Percentiles rank a stretch among this genome's conserved stretches.
phyloP scores from a whole-genome alignment of 1,284 basidiomycete species.

The Volvariella surrecta region DNA sequence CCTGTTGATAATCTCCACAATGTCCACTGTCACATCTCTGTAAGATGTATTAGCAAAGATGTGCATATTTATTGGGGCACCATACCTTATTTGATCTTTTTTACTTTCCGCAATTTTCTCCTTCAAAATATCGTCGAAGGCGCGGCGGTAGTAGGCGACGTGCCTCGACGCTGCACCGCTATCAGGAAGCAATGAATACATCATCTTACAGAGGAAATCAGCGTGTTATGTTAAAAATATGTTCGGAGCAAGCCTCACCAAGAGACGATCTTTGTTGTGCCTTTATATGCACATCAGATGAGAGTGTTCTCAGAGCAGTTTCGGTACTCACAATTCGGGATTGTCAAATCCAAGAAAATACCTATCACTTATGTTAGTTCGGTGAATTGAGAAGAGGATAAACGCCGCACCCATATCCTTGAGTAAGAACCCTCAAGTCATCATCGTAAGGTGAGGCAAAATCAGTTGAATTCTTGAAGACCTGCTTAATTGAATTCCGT shows the following conservation, averaged over 20 bases:
- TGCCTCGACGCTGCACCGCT: constrained; percentile 12
- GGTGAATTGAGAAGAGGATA: not conserved
- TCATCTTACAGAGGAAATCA: constrained; percentile 8
- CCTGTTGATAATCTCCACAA: constrained; percentile 18
- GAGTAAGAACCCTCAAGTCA: constrained; percentile 13
- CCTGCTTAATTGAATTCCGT: constrained; percentile 19
- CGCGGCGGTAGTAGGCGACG: constrained; percentile 3
- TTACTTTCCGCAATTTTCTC: not conserved
- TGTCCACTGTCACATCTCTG: constrained; percentile 10
- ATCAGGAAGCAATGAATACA: constrained; percentile 17
- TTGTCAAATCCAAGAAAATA: constrained; percentile 22
- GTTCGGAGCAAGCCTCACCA: constrained; percentile 9
- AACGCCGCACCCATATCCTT: constrained; percentile 23
- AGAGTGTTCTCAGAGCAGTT: not conserved
- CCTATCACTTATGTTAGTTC: constrained; percentile 4
- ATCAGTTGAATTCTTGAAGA: constrained; percentile 21
- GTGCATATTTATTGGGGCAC: too few relatives aligned
- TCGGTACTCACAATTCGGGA: constrained; percentile 16
- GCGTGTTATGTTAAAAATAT: not conserved
- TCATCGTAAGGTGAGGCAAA: constrained; percentile 19
- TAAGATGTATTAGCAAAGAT: too few relatives aligned
- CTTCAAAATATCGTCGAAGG: too few relatives aligned
- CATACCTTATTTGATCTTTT: not conserved
- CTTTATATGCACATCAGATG: constrained; percentile 6
- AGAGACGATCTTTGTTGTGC: constrained; percentile 15